Evolutionary conservation across 805 yeast genomes (phyloP).

Genomic region (Zygoascus biomembranicola): DNA sequence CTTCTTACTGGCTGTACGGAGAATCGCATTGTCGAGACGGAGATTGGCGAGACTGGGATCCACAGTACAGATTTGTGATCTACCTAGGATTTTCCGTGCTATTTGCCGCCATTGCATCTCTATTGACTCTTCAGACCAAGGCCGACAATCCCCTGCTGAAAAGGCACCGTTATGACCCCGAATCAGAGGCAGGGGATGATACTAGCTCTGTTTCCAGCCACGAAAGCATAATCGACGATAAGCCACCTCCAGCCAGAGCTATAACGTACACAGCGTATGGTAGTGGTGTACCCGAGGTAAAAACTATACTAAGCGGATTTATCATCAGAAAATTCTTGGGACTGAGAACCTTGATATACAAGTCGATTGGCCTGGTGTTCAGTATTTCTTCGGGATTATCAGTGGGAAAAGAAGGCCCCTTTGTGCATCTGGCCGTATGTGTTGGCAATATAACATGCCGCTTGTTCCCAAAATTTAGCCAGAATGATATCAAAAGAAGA

Average conservation of each 20-base stretch:
- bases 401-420: slow-evolving; percentile 56
- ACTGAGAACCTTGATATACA: slow-evolving; percentile 40
- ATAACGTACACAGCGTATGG: slow-evolving; percentile 47
- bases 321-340: slow-evolving; percentile 48
- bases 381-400: slow-evolving; percentile 52
- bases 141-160: slow-evolving; percentile 26
- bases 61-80: slow-evolving; percentile 25
- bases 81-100: slow-evolving; percentile 33
- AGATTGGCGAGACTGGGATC: slow-evolving; percentile 14
- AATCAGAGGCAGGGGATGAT: background rate
- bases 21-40: background rate
- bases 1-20: slow-evolving; percentile 32
- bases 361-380: slow-evolving; percentile 40
- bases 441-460: slow-evolving; percentile 49
- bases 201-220: background rate
- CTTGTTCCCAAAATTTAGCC: slow-evolving; percentile 36
- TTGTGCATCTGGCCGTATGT: slow-evolving; percentile 50
- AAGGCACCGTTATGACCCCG: background rate
- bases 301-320: slow-evolving; percentile 51
- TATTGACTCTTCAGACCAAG: slow-evolving; percentile 40
- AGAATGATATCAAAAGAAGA: slow-evolving; percentile 43
- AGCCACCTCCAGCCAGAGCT: slow-evolving; percentile 6
- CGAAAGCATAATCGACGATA: background rate
- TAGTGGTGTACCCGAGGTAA: slow-evolving; percentile 56
- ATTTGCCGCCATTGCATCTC: slow-evolving; percentile 39